Percentiles rank a stretch among this genome's conserved stretches.
These are phyloP conservation scores for Tolypocladium amazonense DNA, from an alignment of 2,329 filamentous ascomycete species.

Conservation along the genomic window DNA sequence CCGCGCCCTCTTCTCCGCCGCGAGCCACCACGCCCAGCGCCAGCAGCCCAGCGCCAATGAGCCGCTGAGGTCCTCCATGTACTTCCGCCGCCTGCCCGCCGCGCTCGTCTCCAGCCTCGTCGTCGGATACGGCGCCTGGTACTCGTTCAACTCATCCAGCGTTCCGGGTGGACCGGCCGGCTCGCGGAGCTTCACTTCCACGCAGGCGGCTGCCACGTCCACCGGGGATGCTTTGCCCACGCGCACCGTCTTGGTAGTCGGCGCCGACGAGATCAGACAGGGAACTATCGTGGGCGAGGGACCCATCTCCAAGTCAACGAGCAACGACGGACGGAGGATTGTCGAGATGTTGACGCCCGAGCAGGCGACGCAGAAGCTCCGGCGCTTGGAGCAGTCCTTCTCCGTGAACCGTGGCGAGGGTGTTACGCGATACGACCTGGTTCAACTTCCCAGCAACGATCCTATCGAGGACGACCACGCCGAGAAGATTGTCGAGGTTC, in stretches of 20 bases:
- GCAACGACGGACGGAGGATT: conserved; percentile 74
- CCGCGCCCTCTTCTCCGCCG: conserved; percentile 25
- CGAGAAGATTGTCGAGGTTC: conserved; percentile 93
- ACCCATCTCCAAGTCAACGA: conserved; percentile 78
- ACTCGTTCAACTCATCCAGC: conserved; percentile 47
- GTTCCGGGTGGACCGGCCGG: conserved; percentile 19
- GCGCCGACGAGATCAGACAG: conserved; percentile 82
- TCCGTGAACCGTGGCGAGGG: conserved; percentile 80
- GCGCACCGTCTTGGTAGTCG: conserved; percentile 71
- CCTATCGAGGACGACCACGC: conserved; percentile 98
- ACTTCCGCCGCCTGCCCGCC: conserved; percentile 55
- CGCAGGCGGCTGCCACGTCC: conserved; percentile 13
- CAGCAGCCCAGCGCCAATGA: conserved; percentile 32
- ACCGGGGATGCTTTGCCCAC: conserved; percentile 33
- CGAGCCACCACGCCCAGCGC: conserved; percentile 10
- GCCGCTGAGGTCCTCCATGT: conserved; percentile 62
- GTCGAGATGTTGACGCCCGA: conserved; percentile 95
- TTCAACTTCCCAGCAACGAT: conserved; percentile 91
- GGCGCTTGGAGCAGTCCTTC: conserved; percentile 86
- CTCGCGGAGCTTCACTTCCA: conserved; percentile 31
- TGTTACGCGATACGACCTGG: conserved; percentile 88
- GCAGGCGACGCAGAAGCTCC: conserved; percentile 81
- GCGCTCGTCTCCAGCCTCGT: conserved; percentile 56
- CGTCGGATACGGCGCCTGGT: conserved; percentile 69
- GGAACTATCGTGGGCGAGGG: conserved; percentile 76